Percentiles rank a stretch among this genome's conserved stretches.
These are phyloP conservation scores for Jackrogersella minutella DNA, from an alignment of 495 filamentous ascomycete genomes.

Conservation along the genomic window DNA sequence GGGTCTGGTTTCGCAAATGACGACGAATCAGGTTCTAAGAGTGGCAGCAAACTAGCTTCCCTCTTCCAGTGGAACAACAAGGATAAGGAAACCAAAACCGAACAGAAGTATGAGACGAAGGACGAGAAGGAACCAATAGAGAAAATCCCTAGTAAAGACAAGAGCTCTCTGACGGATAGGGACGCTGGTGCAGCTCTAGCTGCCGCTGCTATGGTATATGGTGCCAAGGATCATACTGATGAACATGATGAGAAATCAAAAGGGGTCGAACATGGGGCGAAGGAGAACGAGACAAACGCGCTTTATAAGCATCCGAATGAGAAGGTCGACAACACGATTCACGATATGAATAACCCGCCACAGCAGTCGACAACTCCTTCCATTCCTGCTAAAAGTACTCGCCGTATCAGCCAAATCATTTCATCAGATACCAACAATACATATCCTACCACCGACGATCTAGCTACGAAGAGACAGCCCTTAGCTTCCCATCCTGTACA, in stretches of 20 bases:
- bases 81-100: conserved; percentile 32
- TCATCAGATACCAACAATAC: not conserved
- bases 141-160: conserved; percentile 23
- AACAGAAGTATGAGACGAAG: conserved; percentile 9
- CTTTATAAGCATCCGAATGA: conserved; percentile 20
- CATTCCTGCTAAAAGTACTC: not conserved
- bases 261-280: not conserved
- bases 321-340: not conserved
- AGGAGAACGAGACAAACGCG: not conserved
- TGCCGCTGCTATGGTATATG: conserved; percentile 33
- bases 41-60: conserved; percentile 38
- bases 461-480: not conserved
- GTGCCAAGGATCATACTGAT: conserved; percentile 26
- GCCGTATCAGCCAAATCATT: not conserved
- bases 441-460: not conserved
- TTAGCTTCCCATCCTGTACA: conserved; percentile 8
- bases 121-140: conserved; percentile 10
- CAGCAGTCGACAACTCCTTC: conserved; percentile 8
- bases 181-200: conserved; percentile 44
- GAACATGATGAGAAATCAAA: conserved; percentile 29
- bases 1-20: conserved; percentile 16
- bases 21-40: conserved; percentile 26
- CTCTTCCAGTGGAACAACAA: conserved; percentile 47
- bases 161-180: conserved; percentile 14
- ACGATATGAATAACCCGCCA: not conserved